Evolutionary conservation across 2,329 filamentous ascomycete genomes (phyloP), one percentile per base, ranked within the genome.

Genomic region (Didymella glomerata): DNA sequence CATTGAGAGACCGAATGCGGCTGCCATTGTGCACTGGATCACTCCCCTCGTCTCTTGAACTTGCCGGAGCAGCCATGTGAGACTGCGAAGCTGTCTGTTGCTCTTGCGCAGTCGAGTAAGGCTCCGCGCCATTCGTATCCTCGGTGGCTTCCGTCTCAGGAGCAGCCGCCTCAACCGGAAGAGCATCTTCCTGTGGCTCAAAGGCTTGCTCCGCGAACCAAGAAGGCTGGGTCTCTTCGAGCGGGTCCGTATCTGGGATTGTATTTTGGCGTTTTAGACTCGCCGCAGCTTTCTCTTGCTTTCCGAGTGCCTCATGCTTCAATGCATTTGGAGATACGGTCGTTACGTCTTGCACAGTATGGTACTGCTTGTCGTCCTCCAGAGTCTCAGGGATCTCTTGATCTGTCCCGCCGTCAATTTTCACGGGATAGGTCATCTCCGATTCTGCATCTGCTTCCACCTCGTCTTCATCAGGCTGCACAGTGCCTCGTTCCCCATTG

Each of bases 61-160:
- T 61, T 14, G 55, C 44, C n/a, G 45, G 64, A 27, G 50, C 61
- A 1, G 42, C 48, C 32, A 57, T 54, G 20, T 65, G 71, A 57
- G 20, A 38, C 20, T 68, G 62, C 11, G 69, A 74, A 7, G 57
- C 62, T 16, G 73, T 72, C 8, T 76, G 66, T 44, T 80, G 74
- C 41, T 80, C 78, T 46, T 70, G 73, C 18, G 78, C 79, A n/a
- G 79, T 74, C 10, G 70, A 60, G 20, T 69, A 74, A 3, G 42
- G 50, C 16, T 65, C 66, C 3, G 65, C 71, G 45, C 63, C 71
- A 25, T 68, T 67, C 6, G 61, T 70, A 4, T 67, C 53, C 28
- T 61, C 46, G 1, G 30, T 46, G 7, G 34, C 48, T 22, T 38
- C 54, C 20, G 20, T 25, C n/a, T 44, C 51, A 8, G 41, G 34